Conservation (phyloP, 208 protist genomes). For the Acanthamoeba polyphaga region DNA sequence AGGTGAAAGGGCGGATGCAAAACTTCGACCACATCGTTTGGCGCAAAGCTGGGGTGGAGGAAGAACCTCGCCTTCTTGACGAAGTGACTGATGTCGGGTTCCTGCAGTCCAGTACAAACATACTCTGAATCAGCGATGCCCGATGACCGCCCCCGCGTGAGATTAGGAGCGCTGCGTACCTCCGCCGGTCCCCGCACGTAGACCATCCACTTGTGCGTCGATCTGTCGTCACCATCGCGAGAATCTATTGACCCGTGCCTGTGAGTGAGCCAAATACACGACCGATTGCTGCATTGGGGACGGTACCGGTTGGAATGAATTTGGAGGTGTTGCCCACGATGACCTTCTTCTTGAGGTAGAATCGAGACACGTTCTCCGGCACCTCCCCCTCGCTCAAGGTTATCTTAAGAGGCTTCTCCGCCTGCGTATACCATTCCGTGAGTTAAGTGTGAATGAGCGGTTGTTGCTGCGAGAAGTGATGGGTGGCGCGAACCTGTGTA, state of each 20-base stretch:
- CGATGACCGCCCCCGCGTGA: no score
- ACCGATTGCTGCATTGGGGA: not conserved
- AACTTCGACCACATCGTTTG: constrained; percentile 81
- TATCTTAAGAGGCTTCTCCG: not conserved
- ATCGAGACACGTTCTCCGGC: constrained; percentile 57
- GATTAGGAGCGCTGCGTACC: not conserved
- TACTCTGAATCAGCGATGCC: not conserved
- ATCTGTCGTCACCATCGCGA: constrained; percentile 26
- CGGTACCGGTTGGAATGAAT: constrained; percentile 32
- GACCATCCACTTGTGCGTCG: constrained; percentile 75
- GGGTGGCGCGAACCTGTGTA: not conserved
- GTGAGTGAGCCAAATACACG: not conserved
- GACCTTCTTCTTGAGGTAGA: constrained; percentile 72
- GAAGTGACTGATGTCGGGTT: constrained; percentile 53
- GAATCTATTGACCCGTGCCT: not conserved
- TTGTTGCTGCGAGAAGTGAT: not conserved
- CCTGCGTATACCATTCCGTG: not conserved
- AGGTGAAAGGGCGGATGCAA: constrained; percentile 75
- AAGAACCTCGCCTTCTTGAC: constrained; percentile 80
- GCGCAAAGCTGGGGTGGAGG: constrained; percentile 79
- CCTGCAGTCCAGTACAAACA: not conserved
- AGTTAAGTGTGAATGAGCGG: not conserved
- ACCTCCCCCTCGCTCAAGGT: not conserved
- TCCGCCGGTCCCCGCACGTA: constrained; percentile 57
- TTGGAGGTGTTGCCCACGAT: constrained; percentile 75